Evolutionary conservation across 2,329 filamentous ascomycete genomes (phyloP).

Genomic region (Sphaerostilbella broomeana): DNA sequence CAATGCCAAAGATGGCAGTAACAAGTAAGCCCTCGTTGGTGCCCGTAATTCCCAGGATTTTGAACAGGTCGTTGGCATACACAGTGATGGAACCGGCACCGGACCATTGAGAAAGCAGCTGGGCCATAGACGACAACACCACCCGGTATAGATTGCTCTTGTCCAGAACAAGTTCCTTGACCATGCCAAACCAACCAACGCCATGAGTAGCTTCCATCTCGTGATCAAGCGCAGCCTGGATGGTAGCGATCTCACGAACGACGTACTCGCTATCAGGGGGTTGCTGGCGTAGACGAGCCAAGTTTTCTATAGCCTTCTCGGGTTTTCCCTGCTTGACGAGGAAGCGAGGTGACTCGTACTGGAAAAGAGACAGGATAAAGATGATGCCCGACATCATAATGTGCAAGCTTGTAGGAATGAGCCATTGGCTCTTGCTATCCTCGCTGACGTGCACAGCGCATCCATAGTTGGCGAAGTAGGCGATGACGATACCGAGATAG

Average conservation of each 20-base stretch:
- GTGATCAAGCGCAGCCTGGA: slow-evolving; percentile 59
- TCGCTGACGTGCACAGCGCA: slow-evolving; percentile 43
- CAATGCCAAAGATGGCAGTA: slow-evolving; percentile 68
- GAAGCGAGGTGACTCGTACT: slow-evolving; percentile 64
- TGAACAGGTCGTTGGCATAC: slow-evolving; percentile 69
- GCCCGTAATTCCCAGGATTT: slow-evolving; percentile 62
- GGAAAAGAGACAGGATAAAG: slow-evolving; percentile 60
- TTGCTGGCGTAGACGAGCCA: slow-evolving; percentile 55
- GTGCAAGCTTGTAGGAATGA: slow-evolving; percentile 67
- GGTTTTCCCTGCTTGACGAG: slow-evolving; percentile 58
- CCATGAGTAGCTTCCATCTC: slow-evolving; percentile 67
- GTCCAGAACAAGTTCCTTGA: slow-evolving; percentile 63
- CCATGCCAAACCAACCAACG: slow-evolving; percentile 53
- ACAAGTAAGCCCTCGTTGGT: slow-evolving; percentile 63
- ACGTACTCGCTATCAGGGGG: slow-evolving; percentile 55
- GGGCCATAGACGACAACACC: slow-evolving; percentile 60
- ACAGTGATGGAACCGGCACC: slow-evolving; percentile 69
- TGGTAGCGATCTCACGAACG: slow-evolving; percentile 53
- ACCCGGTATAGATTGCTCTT: slow-evolving; percentile 67
- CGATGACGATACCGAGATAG: slow-evolving; percentile 71
- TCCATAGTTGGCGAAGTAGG: slow-evolving; percentile 70
- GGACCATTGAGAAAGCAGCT: slow-evolving; percentile 68
- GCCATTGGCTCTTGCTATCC: slow-evolving; percentile 44
- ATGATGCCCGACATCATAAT: slow-evolving; percentile 72
- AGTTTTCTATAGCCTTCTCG: slow-evolving; percentile 49